phyloP scores from a whole-genome alignment of 306 rosid genomes.

The Medicago lupulina region DNA sequence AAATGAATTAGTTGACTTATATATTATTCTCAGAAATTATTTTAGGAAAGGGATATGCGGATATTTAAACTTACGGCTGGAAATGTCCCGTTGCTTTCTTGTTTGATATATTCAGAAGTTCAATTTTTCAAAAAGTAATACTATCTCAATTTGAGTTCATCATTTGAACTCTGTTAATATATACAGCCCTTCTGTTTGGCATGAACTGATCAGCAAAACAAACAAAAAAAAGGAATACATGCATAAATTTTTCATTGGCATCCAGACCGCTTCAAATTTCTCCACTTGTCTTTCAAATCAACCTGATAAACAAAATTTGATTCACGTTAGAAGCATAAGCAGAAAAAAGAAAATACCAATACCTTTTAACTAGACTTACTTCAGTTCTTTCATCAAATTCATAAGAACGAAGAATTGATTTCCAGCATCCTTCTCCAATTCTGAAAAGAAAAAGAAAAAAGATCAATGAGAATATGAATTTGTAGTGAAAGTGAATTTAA shows the following conservation, averaged over 20 bases:
- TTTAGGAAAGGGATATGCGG: no score
- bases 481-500: neutral
- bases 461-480: constrained; percentile 21
- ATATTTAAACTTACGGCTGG: no score
- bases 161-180: neutral
- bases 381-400: constrained; percentile 63
- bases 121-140: neutral
- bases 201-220: neutral
- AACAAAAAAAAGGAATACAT: neutral
- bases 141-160: neutral
- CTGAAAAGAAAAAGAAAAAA: constrained; percentile 44
- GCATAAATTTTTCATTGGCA: neutral
- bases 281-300: constrained; percentile 62
- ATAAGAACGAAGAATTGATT: constrained; percentile 46
- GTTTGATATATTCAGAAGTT: no score
- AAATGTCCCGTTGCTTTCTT: no score
- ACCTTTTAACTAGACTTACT: constrained; percentile 44
- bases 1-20: no score
- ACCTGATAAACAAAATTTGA: constrained; percentile 54
- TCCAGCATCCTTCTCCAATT: constrained; percentile 69
- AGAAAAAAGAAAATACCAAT: neutral
- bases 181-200: neutral
- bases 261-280: constrained; percentile 1
- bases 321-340: neutral
- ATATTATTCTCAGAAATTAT: no score